phyloP scores from a whole-genome alignment of 2,329 filamentous ascomycete genomes.

The Ploettnerulaceae sp. region DNA sequence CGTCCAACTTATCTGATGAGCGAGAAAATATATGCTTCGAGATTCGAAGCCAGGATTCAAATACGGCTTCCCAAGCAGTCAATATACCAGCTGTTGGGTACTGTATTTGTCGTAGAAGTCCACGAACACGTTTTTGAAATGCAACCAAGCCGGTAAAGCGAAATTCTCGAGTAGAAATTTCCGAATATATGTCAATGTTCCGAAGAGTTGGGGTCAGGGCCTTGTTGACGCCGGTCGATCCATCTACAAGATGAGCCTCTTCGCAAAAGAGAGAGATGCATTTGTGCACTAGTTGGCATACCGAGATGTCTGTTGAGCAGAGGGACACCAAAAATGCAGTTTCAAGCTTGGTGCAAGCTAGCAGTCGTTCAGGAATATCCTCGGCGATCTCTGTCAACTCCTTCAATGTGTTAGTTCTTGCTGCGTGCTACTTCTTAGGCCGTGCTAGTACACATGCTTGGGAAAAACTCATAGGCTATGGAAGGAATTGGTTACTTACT shows the following conservation, averaged over 20 bases:
- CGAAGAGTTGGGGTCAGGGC: constrained; percentile 49
- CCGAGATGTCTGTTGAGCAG: constrained; percentile 61
- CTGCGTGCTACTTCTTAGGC: too few relatives aligned
- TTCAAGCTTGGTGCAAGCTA: constrained; percentile 52
- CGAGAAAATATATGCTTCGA: constrained; percentile 58
- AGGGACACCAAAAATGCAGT: constrained; percentile 58
- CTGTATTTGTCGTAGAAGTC: constrained; percentile 54
- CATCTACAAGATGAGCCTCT: constrained; percentile 52
- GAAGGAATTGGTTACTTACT: constrained; percentile 20
- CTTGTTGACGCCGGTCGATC: constrained; percentile 46
- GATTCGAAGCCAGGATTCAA: constrained; percentile 59
- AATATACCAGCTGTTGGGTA: constrained; percentile 63
- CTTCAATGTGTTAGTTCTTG: too few relatives aligned
- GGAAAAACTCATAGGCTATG: too few relatives aligned
- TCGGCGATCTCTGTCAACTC: constrained; percentile 50
- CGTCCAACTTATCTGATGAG: constrained; percentile 47
- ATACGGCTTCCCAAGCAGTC: constrained; percentile 61
- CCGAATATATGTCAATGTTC: constrained; percentile 56
- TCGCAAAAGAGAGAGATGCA: constrained; percentile 59
- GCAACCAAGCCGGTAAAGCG: constrained; percentile 64
- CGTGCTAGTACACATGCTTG: too few relatives aligned
- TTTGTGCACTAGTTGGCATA: constrained; percentile 58
- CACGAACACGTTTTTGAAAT: constrained; percentile 62
- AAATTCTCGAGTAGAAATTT: constrained; percentile 59
- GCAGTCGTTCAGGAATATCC: constrained; percentile 50